Percentiles rank a stretch among this genome's conserved stretches.
Evolutionary conservation across 225 moss, liverwort and hornwort species (phyloP).

Genomic region (Bryoerythrophyllum caledonicum): DNA sequence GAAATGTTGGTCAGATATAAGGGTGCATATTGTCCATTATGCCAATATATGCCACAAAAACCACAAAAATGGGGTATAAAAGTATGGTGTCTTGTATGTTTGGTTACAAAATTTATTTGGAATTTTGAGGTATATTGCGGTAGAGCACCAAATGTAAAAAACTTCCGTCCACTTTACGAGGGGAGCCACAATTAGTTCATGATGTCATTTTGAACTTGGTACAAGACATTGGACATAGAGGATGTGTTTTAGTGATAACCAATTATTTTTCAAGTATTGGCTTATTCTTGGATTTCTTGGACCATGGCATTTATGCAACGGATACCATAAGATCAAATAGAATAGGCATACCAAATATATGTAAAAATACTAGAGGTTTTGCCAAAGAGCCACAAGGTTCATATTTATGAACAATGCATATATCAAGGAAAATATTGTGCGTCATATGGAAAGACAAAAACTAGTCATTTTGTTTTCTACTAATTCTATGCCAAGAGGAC

Average conservation of each 20-base stretch:
- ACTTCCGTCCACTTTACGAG: fast-evolving
- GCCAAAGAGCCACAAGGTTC: too few relatives aligned
- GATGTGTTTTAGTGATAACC: neutral
- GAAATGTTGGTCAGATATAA: neutral
- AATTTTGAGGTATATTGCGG: neutral
- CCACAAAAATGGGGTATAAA: neutral
- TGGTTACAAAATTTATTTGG: neutral
- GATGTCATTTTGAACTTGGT: too few relatives aligned
- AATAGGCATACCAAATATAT: too few relatives aligned
- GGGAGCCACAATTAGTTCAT: neutral
- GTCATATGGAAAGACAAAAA: too few relatives aligned
- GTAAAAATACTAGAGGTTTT: too few relatives aligned
- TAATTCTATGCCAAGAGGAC: too few relatives aligned
- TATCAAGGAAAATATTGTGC: too few relatives aligned
- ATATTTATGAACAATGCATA: too few relatives aligned
- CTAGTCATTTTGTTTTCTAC: too few relatives aligned
- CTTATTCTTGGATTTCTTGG: neutral
- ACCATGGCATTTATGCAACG: too few relatives aligned
- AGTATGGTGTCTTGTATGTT: neutral
- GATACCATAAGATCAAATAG: too few relatives aligned
- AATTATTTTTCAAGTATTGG: neutral
- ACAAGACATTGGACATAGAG: neutral
- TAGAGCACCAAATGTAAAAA: neutral
- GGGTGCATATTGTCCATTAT: neutral
- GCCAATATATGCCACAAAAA: too few relatives aligned